These are phyloP conservation scores for Sporothrix protearum DNA, from an alignment of 2,329 filamentous ascomycete genomes.

Conservation along the genomic window DNA sequence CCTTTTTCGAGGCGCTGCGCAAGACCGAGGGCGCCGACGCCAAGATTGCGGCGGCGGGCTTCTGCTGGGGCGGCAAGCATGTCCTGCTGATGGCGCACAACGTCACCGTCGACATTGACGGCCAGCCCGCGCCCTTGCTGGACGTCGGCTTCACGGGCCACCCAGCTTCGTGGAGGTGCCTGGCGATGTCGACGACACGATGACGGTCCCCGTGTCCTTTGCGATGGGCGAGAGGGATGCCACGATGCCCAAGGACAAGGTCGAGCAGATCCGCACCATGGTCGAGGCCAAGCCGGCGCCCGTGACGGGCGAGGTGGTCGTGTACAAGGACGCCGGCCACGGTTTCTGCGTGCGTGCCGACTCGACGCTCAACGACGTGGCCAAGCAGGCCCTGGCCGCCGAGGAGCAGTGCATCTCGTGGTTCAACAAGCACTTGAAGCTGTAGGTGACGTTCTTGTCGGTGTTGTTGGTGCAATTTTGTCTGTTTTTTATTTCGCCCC, in stretches of 20 bases:
- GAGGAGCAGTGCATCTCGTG: constrained; percentile 38
- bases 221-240: constrained; percentile 46
- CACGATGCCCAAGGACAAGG: constrained; percentile 36
- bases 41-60: constrained; percentile 53
- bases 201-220: constrained; percentile 45
- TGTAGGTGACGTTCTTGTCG: not conserved
- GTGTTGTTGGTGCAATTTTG: not conserved
- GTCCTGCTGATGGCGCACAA: constrained; percentile 45
- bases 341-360: constrained; percentile 42
- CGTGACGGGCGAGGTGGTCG: constrained; percentile 37
- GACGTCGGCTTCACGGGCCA: constrained; percentile 53
- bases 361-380: constrained; percentile 29
- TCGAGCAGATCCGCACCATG: constrained; percentile 36
- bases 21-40: constrained; percentile 32
- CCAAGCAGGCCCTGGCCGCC: constrained; percentile 33
- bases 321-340: constrained; percentile 42
- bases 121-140: constrained; percentile 41
- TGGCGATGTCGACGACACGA: constrained; percentile 45
- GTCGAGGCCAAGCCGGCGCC: constrained; percentile 36
- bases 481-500: no score
- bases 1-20: constrained; percentile 40
- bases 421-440: constrained; percentile 32
- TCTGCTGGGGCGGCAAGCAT: constrained; percentile 62
- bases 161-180: constrained; percentile 47
- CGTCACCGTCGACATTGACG: constrained; percentile 22